Percentiles rank a stretch among this genome's conserved stretches.
phyloP scores from a whole-genome alignment of 2,329 filamentous ascomycete genomes.

The Capronia coronata region DNA sequence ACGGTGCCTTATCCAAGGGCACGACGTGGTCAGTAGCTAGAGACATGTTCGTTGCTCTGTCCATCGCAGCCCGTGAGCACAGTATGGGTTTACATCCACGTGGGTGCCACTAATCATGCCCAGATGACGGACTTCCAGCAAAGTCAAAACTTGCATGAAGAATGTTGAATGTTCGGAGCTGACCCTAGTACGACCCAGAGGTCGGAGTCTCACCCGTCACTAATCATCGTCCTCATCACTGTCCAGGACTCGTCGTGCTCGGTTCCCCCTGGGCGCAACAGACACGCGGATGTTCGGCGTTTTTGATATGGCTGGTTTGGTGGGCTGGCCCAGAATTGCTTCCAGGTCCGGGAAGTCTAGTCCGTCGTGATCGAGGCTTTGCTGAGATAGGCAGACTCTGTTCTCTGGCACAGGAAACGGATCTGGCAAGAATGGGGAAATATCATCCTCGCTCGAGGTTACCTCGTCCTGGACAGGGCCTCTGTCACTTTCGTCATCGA shows the following conservation, averaged over 20 bases:
- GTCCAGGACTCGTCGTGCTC: slow-evolving; percentile 1
- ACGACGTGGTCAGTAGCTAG: too few species aligned
- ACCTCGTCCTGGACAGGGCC: not conserved
- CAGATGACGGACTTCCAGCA: too few species aligned
- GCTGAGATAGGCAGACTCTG: slow-evolving; percentile 13
- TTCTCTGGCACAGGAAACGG: slow-evolving; percentile 7
- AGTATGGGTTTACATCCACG: too few species aligned
- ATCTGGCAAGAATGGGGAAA: slow-evolving; percentile 12
- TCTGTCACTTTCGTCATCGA: slow-evolving; percentile 14
- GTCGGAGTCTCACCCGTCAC: too few species aligned
- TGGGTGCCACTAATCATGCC: too few species aligned
- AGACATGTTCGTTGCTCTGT: too few species aligned
- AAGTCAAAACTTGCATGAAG: too few species aligned
- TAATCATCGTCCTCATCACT: slow-evolving; percentile 3
- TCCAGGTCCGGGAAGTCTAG: slow-evolving; percentile 21
- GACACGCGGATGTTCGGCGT: not conserved
- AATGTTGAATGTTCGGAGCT: too few species aligned
- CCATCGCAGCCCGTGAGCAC: too few species aligned
- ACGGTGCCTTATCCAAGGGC: too few species aligned
- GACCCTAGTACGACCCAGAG: too few species aligned
- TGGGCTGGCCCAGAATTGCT: slow-evolving; percentile 4
- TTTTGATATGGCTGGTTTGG: not conserved
- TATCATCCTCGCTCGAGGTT: slow-evolving; percentile 18
- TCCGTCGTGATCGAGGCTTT: slow-evolving; percentile 13
- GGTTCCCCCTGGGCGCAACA: not conserved